Evolutionary conservation across 2,329 filamentous ascomycete species (phyloP), one percentile per base, ranked within the genome.

Genomic region (Colletotrichum orchidophilum): DNA sequence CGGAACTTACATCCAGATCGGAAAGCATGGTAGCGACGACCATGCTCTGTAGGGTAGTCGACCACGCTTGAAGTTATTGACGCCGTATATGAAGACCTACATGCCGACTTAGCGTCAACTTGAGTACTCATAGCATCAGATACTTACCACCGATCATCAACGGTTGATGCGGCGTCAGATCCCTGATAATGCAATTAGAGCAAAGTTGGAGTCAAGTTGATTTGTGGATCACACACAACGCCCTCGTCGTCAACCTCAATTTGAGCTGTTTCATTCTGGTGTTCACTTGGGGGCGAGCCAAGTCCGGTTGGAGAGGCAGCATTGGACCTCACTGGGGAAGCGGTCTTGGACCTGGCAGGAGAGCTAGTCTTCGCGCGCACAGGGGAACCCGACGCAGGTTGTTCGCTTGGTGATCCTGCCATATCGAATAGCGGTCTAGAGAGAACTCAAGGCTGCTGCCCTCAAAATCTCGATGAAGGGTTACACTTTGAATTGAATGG

Each of bases 11-110:
- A 42, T 54, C 74, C 71, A 3, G 63, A 52, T 21, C 67, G 63
- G 50, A 66, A 75, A 4, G 60, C 67, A 29, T 74, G 73, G 21
- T 73, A 74, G 6, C 70, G 71, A 3, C 72, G 72, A 1, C 70
- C 70, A n/a, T 74, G 65, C n/a, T 73, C 63, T 21, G 33, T 49
- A 3, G 70, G 68, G 42, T 73, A 73, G 15, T 69, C 50, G 13
- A 67, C 33, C 18, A 69, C 58, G 39, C 68, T 73, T 12, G 71
- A 73, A 2, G 54, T 52, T 27, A 73, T 29, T 5, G 71, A 72
- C 2, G 55, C 62, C 9, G 67, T 67, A 50, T 70, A 70, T n/a
- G 55, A 21, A 5, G 67, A 70, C 27, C 67, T 70, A 4, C 3
- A 12, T 12, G 5, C 5, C 12, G 21, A 13, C 11, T 68, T 11